Evolutionary conservation across 2,329 filamentous ascomycete genomes (phyloP).

Genomic region (Tolypocladium inflatum): DNA sequence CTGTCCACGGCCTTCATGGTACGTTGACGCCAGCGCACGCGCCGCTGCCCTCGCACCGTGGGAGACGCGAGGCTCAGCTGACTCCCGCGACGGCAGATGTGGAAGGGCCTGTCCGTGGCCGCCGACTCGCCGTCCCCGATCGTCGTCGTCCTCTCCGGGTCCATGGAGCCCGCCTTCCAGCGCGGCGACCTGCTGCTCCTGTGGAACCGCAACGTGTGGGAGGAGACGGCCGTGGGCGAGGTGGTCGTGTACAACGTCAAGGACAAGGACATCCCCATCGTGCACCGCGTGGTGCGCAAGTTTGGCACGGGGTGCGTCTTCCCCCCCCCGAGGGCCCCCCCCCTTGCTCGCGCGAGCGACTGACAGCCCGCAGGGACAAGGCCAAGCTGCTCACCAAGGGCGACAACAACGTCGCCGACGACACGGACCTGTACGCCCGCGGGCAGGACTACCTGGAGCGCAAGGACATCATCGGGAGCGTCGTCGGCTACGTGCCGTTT

Average conservation of each 20-base stretch:
- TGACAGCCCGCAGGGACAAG: slow-evolving; percentile 28
- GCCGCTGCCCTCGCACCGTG: background rate
- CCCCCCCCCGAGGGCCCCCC: background rate
- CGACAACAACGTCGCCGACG: slow-evolving; percentile 91
- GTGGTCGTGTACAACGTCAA: slow-evolving; percentile 68
- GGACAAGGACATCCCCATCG: slow-evolving; percentile 95
- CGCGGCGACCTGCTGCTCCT: slow-evolving; percentile 67
- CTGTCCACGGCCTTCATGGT: slow-evolving; percentile 89
- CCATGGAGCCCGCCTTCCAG: slow-evolving; percentile 77
- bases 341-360: background rate
- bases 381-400: slow-evolving; percentile 89
- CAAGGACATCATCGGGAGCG: slow-evolving; percentile 86
- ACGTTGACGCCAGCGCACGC: slow-evolving; percentile 10
- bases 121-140: slow-evolving; percentile 70
- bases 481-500: slow-evolving; percentile 84
- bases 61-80: slow-evolving; percentile 2
- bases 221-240: slow-evolving; percentile 45
- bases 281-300: slow-evolving; percentile 80
- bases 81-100: slow-evolving; percentile 44
- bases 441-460: slow-evolving; percentile 83
- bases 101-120: slow-evolving; percentile 77
- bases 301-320: slow-evolving; percentile 46
- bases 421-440: slow-evolving; percentile 76
- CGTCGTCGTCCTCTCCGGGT: slow-evolving; percentile 75
- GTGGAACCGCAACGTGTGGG: slow-evolving; percentile 60